Evolutionary conservation across 2,329 filamentous ascomycete species (phyloP).

Genomic region (Aspergillus jensenii): DNA sequence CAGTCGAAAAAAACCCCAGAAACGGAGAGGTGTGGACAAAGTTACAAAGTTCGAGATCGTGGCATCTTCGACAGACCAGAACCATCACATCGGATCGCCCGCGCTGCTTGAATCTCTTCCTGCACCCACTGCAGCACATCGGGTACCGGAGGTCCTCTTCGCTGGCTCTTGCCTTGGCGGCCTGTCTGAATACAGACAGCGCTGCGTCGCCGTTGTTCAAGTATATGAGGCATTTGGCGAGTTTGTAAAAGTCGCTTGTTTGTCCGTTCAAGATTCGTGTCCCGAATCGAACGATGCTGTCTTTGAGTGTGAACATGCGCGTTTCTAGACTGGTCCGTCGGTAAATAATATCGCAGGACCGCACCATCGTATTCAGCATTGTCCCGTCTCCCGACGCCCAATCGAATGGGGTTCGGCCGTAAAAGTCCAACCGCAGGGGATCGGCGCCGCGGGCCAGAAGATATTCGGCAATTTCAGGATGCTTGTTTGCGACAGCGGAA

Average conservation of each 20-base stretch:
- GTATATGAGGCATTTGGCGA: constrained; percentile 3
- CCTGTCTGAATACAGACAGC: not conserved
- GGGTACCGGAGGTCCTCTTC: constrained; percentile 3
- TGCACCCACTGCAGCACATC: constrained; percentile 1
- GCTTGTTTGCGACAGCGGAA: not conserved
- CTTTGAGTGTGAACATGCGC: not conserved
- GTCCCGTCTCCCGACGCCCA: not conserved
- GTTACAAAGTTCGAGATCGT: not conserved
- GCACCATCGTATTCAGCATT: not conserved
- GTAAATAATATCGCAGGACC: not conserved
- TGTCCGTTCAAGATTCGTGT: not conserved
- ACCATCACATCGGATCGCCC: not conserved
- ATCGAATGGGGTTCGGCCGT: not conserved
- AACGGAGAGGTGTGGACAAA: not conserved
- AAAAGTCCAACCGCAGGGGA: not conserved
- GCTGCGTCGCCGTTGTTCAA: not conserved
- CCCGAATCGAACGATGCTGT: not conserved
- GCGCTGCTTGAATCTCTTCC: not conserved
- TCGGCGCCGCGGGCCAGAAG: not conserved
- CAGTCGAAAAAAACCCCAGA: not conserved
- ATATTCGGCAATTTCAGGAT: not conserved
- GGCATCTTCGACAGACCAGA: constrained; percentile 1
- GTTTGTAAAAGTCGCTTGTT: not conserved
- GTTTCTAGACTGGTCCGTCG: not conserved
- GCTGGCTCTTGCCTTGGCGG: not conserved